Conservation (phyloP, 2,329 filamentous ascomycete genomes). For the Fusarium nurragi region DNA sequence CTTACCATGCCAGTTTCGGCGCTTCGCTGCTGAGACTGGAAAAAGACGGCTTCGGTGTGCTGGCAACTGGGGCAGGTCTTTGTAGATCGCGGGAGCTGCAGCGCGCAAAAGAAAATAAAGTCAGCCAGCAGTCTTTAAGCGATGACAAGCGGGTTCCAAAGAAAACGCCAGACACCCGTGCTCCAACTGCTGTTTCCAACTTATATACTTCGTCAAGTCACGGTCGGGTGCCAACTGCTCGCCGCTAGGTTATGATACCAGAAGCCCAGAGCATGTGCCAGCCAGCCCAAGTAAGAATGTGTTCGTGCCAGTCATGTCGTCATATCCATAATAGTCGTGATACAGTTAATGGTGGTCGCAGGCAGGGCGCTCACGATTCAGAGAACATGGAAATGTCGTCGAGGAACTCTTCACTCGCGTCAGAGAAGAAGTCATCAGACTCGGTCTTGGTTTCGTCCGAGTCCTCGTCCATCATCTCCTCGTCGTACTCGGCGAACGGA, state of each 20-base stretch:
- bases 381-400: constrained; percentile 37
- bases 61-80: constrained; percentile 86
- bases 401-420: constrained; percentile 38
- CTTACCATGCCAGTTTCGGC: constrained; percentile 98
- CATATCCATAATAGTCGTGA: constrained; percentile 16
- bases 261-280: constrained; percentile 44
- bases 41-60: constrained; percentile 93
- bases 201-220: constrained; percentile 28
- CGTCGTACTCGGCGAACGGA: constrained; percentile 52
- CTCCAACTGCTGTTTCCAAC: constrained; percentile 41
- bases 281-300: constrained; percentile 17
- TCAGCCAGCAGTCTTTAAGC: constrained; percentile 55
- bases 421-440: constrained; percentile 36
- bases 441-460: constrained; percentile 26
- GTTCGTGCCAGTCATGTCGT: constrained; percentile 25
- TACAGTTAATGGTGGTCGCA: not conserved
- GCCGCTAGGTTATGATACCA: constrained; percentile 15
- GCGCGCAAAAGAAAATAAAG: constrained; percentile 48
- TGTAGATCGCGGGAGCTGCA: constrained; percentile 89
- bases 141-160: constrained; percentile 44
- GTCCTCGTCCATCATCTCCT: constrained; percentile 49
- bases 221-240: constrained; percentile 31
- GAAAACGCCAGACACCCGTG: constrained; percentile 40
- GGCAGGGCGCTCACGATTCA: constrained; percentile 24
- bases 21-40: constrained; percentile 97